Conservation (phyloP, 2,329 filamentous ascomycete genomes). For the Exophiala viscosa region DNA sequence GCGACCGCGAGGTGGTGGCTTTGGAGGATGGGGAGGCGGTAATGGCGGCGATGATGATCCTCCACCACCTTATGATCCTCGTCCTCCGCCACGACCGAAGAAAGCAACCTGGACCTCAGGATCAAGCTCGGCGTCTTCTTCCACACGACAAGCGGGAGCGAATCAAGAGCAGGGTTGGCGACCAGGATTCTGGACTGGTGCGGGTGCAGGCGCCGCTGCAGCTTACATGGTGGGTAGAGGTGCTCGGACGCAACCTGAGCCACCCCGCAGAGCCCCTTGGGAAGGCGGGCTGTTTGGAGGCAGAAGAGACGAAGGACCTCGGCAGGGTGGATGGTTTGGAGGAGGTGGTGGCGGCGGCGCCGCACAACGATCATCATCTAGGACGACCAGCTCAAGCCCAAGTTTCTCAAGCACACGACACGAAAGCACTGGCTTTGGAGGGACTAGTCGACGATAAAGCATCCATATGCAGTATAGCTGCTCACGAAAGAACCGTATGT, state of each 20-base stretch:
- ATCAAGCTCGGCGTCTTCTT: slow-evolving; percentile 12
- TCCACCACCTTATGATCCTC: slow-evolving; percentile 39
- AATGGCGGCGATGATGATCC: slow-evolving; percentile 37
- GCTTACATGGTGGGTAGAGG: slow-evolving; percentile 41
- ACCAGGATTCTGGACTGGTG: slow-evolving; percentile 48
- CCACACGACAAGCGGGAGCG: slow-evolving; percentile 1
- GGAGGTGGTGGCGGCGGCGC: slow-evolving; percentile 31
- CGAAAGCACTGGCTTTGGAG: slow-evolving; percentile 45
- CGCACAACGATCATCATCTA: slow-evolving; percentile 29
- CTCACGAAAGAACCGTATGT: background rate
- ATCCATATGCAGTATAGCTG: background rate
- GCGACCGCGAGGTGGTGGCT: slow-evolving; percentile 17
- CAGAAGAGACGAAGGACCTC: background rate
- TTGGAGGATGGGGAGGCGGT: slow-evolving; percentile 31
- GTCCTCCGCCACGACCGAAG: slow-evolving; percentile 39
- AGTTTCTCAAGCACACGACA: slow-evolving; percentile 32
- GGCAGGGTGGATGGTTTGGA: slow-evolving; percentile 2
- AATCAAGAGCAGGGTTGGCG: slow-evolving; percentile 36
- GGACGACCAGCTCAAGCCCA: slow-evolving; percentile 20
- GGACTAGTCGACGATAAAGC: slow-evolving; percentile 39
- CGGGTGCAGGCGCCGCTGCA: slow-evolving; percentile 39
- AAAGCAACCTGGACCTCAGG: slow-evolving; percentile 29
- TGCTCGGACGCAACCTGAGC: slow-evolving; percentile 26
- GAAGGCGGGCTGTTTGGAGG: slow-evolving; percentile 18
- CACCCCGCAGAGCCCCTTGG: slow-evolving; percentile 12